Conservation (phyloP, 352 stramenopile species). For the Blastocystis sp. region DNA sequence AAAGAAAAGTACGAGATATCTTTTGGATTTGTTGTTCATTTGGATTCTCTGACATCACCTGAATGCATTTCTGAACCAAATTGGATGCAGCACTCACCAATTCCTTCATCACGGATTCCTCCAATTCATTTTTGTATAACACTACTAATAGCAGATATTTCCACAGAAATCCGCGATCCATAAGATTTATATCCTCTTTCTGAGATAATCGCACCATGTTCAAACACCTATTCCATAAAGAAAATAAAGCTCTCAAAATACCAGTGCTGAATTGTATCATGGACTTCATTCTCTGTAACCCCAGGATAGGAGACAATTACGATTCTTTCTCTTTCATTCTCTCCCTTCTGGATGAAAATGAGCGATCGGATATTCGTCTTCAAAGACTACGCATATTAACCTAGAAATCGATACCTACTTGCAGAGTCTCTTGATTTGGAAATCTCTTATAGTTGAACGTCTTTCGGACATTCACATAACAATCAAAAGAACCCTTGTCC, state of each 20-base stretch:
- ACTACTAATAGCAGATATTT: not conserved
- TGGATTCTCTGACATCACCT: not conserved
- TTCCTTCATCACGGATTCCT: not conserved
- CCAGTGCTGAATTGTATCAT: slow-evolving; percentile 5
- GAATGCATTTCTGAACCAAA: not conserved
- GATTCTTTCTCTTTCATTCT: not conserved
- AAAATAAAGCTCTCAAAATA: not conserved
- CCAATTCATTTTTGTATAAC: not conserved
- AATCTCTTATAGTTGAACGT: slow-evolving; percentile 50
- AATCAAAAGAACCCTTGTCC: slow-evolving; percentile 17
- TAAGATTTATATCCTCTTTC: not conserved
- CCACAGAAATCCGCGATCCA: slow-evolving; percentile 37
- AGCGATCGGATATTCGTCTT: not conserved
- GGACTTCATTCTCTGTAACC: slow-evolving; percentile 23
- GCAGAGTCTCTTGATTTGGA: slow-evolving; percentile 15
- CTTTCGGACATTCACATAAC: slow-evolving; percentile 45
- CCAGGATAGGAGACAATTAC: slow-evolving; percentile 42
- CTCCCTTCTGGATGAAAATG: not conserved
- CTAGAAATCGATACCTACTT: not conserved
- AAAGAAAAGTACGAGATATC: not conserved
- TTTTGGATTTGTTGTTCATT: not conserved
- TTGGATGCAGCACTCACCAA: not conserved
- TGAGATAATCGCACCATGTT: slow-evolving; percentile 48
- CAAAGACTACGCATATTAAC: not conserved
- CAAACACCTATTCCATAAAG: slow-evolving; percentile 27